Conservation (phyloP, 768 basidiomycete species). For the Russula sp. region DNA sequence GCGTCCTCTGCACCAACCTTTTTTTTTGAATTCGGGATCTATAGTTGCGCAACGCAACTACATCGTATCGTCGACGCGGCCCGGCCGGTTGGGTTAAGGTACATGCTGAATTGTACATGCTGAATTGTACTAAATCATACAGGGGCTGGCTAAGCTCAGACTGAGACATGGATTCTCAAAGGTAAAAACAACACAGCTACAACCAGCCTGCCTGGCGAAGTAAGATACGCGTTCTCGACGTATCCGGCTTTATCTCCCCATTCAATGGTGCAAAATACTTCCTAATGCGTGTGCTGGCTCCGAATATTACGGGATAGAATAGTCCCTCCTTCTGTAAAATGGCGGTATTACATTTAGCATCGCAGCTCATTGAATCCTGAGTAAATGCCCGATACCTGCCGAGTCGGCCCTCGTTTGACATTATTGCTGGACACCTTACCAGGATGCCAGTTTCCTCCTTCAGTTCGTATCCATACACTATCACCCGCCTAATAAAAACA, state of each 20-base stretch:
- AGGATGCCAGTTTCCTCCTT: conserved; percentile 18
- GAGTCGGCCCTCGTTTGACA: conserved; percentile 15
- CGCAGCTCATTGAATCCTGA: neutral
- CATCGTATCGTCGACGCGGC: too few species aligned
- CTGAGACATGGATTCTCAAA: neutral
- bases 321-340: conserved; percentile 13
- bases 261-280: conserved; percentile 25
- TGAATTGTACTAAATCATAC: too few species aligned
- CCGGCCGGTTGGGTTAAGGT: too few species aligned
- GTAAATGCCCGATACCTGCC: conserved; percentile 10
- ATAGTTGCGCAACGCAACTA: too few species aligned
- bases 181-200: neutral
- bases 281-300: conserved; percentile 10
- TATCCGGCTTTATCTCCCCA: conserved; percentile 29
- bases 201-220: conserved; percentile 16
- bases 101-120: too few species aligned
- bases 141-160: too few species aligned
- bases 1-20: too few species aligned
- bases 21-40: too few species aligned
- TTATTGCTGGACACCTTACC: conserved; percentile 15
- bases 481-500: conserved; percentile 9
- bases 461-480: conserved; percentile 20
- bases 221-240: conserved; percentile 23
- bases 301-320: conserved; percentile 20
- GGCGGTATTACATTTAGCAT: neutral